Base-by-base conservation (phyloP, 176 grass and related monocot genomes). In the Oryza brachyantha region DNA sequence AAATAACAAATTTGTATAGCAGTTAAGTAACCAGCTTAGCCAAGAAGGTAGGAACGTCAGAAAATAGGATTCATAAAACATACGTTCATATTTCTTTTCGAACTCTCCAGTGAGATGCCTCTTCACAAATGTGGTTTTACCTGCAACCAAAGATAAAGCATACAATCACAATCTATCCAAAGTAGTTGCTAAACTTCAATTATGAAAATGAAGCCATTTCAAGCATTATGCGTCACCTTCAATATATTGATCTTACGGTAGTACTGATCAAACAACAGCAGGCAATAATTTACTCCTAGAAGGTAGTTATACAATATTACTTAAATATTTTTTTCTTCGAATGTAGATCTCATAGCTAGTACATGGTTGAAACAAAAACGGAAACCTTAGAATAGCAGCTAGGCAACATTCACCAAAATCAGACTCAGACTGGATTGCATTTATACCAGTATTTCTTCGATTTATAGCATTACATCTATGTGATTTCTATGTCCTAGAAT, bases 81-180 rank as follows among this genome's bases (percentile, higher is more conserved):
- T 61, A 92, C 92, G 92, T 17, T 91, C 92, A 1, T 94, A 94
- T 85, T 94, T 94, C 77, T 96, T 96, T 61, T 96, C 93, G 0
- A 96, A 96, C 48, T 96, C 93, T 24, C 93, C 90, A 11, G 93
- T 97, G 14, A 97, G 93, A 97, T 97, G 93, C 68, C 93, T 97
- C 79, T 97, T 97, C 62, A 97, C 93, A 84, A 96, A 96, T 41
- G 93, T 96, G 13, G 93, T 96, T 75, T 96, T 96, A 43, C 93
- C 93, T 96, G 74, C 46, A 89, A 42, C 21, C 3, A 80, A 29
- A 46, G 7, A 72, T 37, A 6, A n/a, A 8, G 0, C 2, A 77
- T 14, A 31, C 1, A 8, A 70, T 75, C 7, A 83, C 16, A 41
- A 71, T 9, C 7, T 19, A 1, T 6, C 22, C 27, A 26, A n/a